These are phyloP conservation scores for Aspergillus jensenii DNA, from an alignment of 2,329 filamentous ascomycete species.

Conservation along the genomic window DNA sequence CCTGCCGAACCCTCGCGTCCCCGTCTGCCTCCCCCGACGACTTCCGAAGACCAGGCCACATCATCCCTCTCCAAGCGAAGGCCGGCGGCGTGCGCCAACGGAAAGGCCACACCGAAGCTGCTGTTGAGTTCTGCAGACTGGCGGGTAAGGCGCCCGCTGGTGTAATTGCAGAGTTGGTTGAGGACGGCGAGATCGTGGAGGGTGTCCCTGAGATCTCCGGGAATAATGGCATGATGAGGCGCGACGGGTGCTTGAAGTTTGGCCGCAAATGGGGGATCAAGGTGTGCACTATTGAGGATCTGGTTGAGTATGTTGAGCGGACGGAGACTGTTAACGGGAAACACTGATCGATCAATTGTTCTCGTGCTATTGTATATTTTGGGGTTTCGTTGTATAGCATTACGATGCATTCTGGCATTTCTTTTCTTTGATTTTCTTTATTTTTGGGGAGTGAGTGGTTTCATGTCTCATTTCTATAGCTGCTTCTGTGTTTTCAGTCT, in stretches of 20 bases:
- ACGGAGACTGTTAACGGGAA: constrained; percentile 56
- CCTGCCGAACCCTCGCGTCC: constrained; percentile 75
- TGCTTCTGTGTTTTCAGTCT: neutral
- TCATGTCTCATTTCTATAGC: neutral
- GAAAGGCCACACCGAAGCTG: constrained; percentile 89
- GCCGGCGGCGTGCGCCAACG: constrained; percentile 78
- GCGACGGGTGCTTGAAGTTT: constrained; percentile 85
- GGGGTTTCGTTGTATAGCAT: neutral
- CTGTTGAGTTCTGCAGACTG: constrained; percentile 82
- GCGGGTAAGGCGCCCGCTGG: constrained; percentile 74
- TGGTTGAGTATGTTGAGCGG: constrained; percentile 77
- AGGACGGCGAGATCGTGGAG: constrained; percentile 72
- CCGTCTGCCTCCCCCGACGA: constrained; percentile 55
- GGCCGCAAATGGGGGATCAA: constrained; percentile 84
- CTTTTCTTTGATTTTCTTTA: neutral
- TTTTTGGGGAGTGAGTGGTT: neutral
- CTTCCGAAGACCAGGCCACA: constrained; percentile 83
- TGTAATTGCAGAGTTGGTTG: constrained; percentile 89
- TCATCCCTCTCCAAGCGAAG: constrained; percentile 78
- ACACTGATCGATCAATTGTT: constrained; percentile 22
- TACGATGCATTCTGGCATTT: neutral
- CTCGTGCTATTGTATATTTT: constrained; percentile 5
- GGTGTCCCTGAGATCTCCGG: constrained; percentile 66
- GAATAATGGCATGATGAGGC: constrained; percentile 82
- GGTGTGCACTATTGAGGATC: constrained; percentile 91